Evolutionary conservation across 345 rosid species (phyloP).

Genomic region (Ceriops decandra): DNA sequence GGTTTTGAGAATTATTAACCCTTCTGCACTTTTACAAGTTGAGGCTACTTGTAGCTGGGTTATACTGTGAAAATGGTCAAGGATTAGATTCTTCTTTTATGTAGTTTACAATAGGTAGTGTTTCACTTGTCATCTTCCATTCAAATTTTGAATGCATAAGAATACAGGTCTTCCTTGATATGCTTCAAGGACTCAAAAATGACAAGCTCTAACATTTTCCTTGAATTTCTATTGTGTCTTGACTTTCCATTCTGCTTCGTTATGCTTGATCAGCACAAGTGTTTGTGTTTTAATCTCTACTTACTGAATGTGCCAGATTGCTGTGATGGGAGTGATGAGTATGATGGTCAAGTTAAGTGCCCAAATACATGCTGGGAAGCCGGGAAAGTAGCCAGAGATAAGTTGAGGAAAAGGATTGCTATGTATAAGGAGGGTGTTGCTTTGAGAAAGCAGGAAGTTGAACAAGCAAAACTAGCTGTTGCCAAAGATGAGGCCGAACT

Average conservation of each 20-base stretch:
- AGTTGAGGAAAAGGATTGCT: slow-evolving; percentile 61
- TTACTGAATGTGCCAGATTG: slow-evolving; percentile 56
- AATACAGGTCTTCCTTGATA: no score
- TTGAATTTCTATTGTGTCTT: background rate
- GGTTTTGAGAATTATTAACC: no score
- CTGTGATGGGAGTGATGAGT: slow-evolving; percentile 98
- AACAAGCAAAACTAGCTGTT: slow-evolving; percentile 52
- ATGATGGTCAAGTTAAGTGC: slow-evolving; percentile 69
- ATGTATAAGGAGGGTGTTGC: slow-evolving; percentile 60
- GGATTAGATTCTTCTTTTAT: no score
- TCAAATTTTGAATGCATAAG: no score
- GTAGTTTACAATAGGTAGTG: no score
- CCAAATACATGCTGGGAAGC: slow-evolving; percentile 88
- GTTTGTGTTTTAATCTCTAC: background rate
- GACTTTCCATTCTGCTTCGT: background rate
- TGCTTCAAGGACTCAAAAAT: no score
- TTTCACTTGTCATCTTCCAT: no score
- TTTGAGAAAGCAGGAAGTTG: slow-evolving; percentile 48
- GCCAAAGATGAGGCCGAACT: slow-evolving; percentile 73
- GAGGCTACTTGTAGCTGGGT: no score
- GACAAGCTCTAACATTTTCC: no score
- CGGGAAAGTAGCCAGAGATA: slow-evolving; percentile 78
- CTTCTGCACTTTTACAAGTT: no score
- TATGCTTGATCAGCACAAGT: background rate
- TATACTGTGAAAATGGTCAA: no score